Evolutionary conservation across 108 stramenopile species (phyloP).

Genomic region (Nitzschia sp.): DNA sequence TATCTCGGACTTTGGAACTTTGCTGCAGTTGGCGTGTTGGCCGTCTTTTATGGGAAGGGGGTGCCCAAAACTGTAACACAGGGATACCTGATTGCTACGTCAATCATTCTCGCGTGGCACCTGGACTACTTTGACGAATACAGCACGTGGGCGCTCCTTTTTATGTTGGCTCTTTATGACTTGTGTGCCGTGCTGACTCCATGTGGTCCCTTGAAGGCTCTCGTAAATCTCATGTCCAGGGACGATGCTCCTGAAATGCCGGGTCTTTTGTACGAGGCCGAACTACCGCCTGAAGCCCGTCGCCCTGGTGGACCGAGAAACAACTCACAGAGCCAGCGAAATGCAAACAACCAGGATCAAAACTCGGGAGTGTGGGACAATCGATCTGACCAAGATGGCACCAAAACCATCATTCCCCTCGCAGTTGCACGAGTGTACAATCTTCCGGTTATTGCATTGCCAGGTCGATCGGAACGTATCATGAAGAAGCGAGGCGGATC

Average conservation of each 20-base stretch:
- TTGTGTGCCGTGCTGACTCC: constrained; percentile 96
- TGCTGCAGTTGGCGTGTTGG: constrained; percentile 86
- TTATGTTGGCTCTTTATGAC: constrained; percentile 96
- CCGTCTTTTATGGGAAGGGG: constrained; percentile 92
- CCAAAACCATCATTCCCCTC: constrained; percentile 50
- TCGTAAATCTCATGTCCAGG: constrained; percentile 90
- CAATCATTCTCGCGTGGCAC: constrained; percentile 96
- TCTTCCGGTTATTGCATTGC: constrained; percentile 51
- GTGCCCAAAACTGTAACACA: constrained; percentile 89
- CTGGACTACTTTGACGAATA: constrained; percentile 90
- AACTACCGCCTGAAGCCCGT: constrained; percentile 79
- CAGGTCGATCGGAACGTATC: constrained; percentile 15
- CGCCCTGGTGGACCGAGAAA: constrained; percentile 49
- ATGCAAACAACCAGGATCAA: background rate
- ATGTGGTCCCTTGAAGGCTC: constrained; percentile 89
- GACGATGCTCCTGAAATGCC: constrained; percentile 95
- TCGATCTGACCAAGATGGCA: constrained; percentile 18
- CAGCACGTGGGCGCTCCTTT: constrained; percentile 92
- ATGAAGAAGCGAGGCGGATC: background rate
- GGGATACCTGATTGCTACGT: constrained; percentile 87
- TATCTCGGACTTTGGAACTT: constrained; percentile 87
- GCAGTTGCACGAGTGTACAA: constrained; percentile 79
- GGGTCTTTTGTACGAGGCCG: constrained; percentile 95
- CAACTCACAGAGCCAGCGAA: constrained; percentile 4
- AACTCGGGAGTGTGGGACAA: constrained; percentile 15